phyloP scores from a whole-genome alignment of 2,329 filamentous ascomycete species.

The Stachybotrys chlorohalonatus region DNA sequence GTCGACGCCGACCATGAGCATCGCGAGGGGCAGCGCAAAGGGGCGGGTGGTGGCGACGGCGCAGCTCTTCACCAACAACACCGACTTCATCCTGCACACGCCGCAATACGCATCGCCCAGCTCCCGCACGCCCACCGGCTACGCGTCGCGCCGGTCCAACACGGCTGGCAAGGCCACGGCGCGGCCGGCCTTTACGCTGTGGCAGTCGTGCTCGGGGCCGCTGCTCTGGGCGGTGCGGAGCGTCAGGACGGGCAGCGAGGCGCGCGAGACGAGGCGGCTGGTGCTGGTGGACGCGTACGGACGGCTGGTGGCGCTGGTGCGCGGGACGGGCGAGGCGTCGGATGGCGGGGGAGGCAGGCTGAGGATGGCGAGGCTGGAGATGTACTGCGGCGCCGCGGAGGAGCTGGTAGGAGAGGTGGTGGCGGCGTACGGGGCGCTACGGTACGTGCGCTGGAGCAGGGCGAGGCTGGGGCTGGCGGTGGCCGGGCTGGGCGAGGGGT shows the following conservation, averaged over 20 bases:
- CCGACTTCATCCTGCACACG: neutral
- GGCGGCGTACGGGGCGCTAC: neutral
- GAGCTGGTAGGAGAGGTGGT: neutral
- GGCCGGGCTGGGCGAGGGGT: neutral
- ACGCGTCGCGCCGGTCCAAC: neutral
- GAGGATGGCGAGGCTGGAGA: neutral
- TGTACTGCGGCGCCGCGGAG: neutral
- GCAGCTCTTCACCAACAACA: neutral
- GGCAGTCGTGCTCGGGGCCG: neutral
- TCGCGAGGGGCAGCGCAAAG: neutral
- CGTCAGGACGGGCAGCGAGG: neutral
- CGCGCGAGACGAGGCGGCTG: neutral
- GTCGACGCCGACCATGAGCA: neutral
- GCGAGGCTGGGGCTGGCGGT: neutral
- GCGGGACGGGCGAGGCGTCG: no score
- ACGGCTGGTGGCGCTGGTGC: neutral
- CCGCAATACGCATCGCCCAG: neutral
- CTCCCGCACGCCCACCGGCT: neutral
- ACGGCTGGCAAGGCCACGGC: neutral
- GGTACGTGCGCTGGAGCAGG: neutral
- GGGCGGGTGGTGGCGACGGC: neutral
- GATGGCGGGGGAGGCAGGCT: neutral
- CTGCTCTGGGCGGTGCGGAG: neutral
- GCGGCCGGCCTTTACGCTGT: neutral
- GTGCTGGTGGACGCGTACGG: neutral